Conservation (phyloP, 805 yeast genomes). For the Schizosaccharomyces octosporus region DNA sequence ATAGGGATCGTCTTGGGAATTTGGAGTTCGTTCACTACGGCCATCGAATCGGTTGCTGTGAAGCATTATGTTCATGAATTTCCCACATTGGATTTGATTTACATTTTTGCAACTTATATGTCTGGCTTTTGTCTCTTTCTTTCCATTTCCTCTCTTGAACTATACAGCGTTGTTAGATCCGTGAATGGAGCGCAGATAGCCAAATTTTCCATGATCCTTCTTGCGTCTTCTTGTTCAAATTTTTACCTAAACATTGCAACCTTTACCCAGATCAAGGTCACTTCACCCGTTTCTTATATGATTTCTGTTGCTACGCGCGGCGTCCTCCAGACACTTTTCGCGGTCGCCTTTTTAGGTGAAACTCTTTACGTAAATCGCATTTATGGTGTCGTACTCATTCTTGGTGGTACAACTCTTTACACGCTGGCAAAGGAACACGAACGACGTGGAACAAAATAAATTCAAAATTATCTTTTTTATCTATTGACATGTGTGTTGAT, state of each 20-base stretch:
- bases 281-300: slow-evolving; percentile 2
- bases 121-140: not conserved
- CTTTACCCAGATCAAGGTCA: slow-evolving; percentile 2
- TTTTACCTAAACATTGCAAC: slow-evolving; percentile 1
- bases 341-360: not conserved
- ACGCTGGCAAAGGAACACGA: slow-evolving; percentile 2
- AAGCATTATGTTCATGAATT: slow-evolving; percentile 1
- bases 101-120: not conserved
- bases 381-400: not conserved
- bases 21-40: slow-evolving; percentile 3
- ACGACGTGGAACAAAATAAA: not conserved
- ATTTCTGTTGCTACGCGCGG: slow-evolving; percentile 1
- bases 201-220: not conserved
- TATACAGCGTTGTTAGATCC: not conserved
- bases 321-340: not conserved
- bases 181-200: not conserved
- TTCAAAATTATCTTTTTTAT: too few species aligned
- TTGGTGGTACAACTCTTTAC: not conserved
- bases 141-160: not conserved
- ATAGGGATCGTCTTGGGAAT: slow-evolving; percentile 1
- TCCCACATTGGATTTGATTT: not conserved
- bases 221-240: not conserved
- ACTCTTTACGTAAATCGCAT: not conserved
- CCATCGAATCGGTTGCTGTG: slow-evolving; percentile 1
- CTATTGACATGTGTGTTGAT: too few species aligned